Evolutionary conservation across 805 yeast species (phyloP), one percentile per base, ranked within the genome.

Genomic region (Lipomyces spencermartinsiae): DNA sequence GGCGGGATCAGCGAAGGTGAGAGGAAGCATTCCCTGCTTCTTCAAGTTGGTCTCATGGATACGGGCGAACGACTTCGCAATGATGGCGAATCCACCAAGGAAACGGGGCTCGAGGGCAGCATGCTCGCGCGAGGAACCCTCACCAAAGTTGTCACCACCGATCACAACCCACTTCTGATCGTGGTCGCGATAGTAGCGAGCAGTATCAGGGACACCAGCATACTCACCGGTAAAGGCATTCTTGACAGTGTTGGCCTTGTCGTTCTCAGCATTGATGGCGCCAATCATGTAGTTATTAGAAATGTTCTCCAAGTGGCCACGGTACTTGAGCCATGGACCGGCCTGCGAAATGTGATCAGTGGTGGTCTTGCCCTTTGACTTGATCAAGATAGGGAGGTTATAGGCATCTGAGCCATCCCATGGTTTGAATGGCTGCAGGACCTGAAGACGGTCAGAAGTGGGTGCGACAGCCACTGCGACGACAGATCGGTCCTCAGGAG

Each of bases 331-430:
- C 99, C 99, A 94, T 16, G 89, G 96, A 77, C 99, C 99, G 58
- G 99, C 99, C 62, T 98, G 98, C 33, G 98, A 93, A 74, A 94
- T 95, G 79, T 94, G 99, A 79, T 94, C 99, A 51, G 99, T 94
- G 55, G 99, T 94, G 84, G 98, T 95, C 81, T 94, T 94, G 72
- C 99, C 99, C 81, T 92, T 94, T 58, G 95, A 98, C 81, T 94
- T 94, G 77, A 94, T 80, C 69, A 93, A 81, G 1, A 94, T 91
- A 59, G 86, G 86, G 43, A 93, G 86, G 71, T 86, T 83, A 72
- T 94, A 80, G 19, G 63, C 70, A 78, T 94, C 99, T 77, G 91
- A 79, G 64, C 97, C 97, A 69, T 88, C 82, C 96, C 97, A 94
- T 29, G 94, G 85, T 58, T 84, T 80, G 78, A 95, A 94, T 29